phyloP scores from a whole-genome alignment of 257 asterid species.

The Eucommia ulmoides region DNA sequence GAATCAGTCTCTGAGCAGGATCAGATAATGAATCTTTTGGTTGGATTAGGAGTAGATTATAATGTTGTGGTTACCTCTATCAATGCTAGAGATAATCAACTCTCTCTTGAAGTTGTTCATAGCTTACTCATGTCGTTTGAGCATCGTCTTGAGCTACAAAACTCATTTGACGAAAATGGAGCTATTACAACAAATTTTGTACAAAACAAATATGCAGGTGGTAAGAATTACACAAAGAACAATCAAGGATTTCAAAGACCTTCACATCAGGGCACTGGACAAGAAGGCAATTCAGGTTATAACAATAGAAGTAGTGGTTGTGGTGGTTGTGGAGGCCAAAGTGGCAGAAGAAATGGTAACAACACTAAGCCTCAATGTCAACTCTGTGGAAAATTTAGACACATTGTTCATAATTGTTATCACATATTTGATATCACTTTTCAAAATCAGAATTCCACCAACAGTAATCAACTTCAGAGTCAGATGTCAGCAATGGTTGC shows the following conservation, averaged over 20 bases:
- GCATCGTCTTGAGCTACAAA: background rate
- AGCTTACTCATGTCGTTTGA: background rate
- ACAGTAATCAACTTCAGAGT: background rate
- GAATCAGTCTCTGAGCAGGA: no score
- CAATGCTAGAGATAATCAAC: background rate
- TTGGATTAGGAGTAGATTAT: background rate
- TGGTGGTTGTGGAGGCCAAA: background rate
- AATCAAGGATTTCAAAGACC: background rate
- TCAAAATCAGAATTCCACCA: background rate
- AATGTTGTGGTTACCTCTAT: background rate
- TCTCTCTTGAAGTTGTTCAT: background rate
- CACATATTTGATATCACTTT: background rate
- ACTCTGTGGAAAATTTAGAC: background rate
- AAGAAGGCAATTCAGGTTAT: background rate
- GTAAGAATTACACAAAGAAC: background rate
- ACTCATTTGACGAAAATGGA: no score
- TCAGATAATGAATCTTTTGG: no score
- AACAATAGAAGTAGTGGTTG: background rate
- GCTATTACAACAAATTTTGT: background rate
- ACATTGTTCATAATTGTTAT: background rate
- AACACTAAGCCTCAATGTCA: background rate
- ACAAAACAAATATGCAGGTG: background rate
- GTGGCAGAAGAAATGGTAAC: background rate
- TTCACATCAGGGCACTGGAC: background rate
- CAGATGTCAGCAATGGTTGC: background rate